Conservation (phyloP, 495 filamentous ascomycete species). For the Talaromyces proteolyticus region DNA sequence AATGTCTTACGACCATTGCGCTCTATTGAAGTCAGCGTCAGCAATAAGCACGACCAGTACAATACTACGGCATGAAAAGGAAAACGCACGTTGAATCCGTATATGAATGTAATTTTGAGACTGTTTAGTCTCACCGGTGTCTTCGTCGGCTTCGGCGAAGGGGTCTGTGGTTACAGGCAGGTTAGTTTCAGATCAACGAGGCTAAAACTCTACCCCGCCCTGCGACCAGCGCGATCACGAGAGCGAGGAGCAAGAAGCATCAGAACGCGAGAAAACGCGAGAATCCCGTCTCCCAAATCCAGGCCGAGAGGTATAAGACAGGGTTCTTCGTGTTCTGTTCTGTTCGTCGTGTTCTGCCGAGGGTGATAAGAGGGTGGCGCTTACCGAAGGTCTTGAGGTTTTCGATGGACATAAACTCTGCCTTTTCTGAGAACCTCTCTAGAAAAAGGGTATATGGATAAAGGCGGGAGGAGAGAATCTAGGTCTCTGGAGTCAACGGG, state of each 20-base stretch:
- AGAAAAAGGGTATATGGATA: conserved; percentile 35
- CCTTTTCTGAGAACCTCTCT: conserved; percentile 36
- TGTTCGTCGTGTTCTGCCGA: too few species aligned
- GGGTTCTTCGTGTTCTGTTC: not conserved
- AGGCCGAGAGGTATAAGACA: too few species aligned
- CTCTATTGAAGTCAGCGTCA: too few species aligned
- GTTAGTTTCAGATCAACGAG: conserved; percentile 28
- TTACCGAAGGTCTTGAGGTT: conserved; percentile 99
- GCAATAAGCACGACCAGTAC: too few species aligned
- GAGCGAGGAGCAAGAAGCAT: not conserved
- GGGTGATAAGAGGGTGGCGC: conserved; percentile 43
- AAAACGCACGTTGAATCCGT: conserved; percentile 91
- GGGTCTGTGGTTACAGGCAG: conserved; percentile 62
- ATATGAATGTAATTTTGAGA: conserved; percentile 99
- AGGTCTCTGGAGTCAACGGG: not conserved
- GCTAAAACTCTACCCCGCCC: conserved; percentile 31
- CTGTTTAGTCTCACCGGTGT: conserved; percentile 86
- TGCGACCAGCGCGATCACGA: conserved; percentile 1
- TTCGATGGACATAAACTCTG: conserved; percentile 99
- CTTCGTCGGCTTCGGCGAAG: conserved; percentile 99
- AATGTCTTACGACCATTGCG: conserved; percentile 99
- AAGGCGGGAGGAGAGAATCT: conserved; percentile 18
- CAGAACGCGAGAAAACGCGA: conserved; percentile 1
- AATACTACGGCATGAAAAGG: conserved; percentile 9
- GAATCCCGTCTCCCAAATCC: too few species aligned